Evolutionary conservation across 2,329 filamentous ascomycete species (phyloP).

Genomic region (Hymenoscyphus infarciens): DNA sequence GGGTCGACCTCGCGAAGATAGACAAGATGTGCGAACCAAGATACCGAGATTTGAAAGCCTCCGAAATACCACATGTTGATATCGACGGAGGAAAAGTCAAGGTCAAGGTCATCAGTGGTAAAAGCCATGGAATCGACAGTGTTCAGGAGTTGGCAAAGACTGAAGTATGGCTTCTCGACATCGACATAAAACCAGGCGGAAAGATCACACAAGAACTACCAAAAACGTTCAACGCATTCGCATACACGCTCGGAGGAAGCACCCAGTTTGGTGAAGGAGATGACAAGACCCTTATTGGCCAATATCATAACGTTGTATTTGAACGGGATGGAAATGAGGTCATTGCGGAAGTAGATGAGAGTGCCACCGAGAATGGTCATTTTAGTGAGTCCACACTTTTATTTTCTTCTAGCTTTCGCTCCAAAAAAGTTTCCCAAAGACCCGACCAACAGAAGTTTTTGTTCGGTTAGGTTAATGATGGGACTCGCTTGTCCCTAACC

Average conservation of each 20-base stretch:
- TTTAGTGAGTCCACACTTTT: slow-evolving; percentile 36
- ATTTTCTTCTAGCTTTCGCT: background rate
- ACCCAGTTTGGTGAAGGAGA: slow-evolving; percentile 57
- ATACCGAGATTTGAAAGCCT: slow-evolving; percentile 78
- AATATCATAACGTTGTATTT: slow-evolving; percentile 89
- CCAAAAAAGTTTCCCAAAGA: no score
- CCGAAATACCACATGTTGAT: slow-evolving; percentile 74
- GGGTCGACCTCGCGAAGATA: slow-evolving; percentile 82
- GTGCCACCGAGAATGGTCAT: slow-evolving; percentile 51
- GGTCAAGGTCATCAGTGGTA: slow-evolving; percentile 88
- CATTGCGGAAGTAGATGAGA: slow-evolving; percentile 63
- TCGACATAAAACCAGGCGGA: slow-evolving; percentile 76
- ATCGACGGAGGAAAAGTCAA: slow-evolving; percentile 69
- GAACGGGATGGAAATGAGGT: slow-evolving; percentile 74
- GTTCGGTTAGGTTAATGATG: no score
- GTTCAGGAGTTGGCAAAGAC: slow-evolving; percentile 92
- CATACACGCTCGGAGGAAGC: slow-evolving; percentile 76
- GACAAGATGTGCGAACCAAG: slow-evolving; percentile 88
- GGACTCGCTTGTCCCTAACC: background rate
- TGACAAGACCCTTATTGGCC: slow-evolving; percentile 51
- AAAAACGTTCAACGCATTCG: slow-evolving; percentile 82
- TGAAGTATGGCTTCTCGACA: slow-evolving; percentile 91
- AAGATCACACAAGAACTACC: slow-evolving; percentile 73
- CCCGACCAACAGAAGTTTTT: no score
- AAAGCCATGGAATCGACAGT: slow-evolving; percentile 78